Base-by-base conservation (phyloP, 2,329 filamentous ascomycete genomes). In the Pseudogymnoascus sp. region DNA sequence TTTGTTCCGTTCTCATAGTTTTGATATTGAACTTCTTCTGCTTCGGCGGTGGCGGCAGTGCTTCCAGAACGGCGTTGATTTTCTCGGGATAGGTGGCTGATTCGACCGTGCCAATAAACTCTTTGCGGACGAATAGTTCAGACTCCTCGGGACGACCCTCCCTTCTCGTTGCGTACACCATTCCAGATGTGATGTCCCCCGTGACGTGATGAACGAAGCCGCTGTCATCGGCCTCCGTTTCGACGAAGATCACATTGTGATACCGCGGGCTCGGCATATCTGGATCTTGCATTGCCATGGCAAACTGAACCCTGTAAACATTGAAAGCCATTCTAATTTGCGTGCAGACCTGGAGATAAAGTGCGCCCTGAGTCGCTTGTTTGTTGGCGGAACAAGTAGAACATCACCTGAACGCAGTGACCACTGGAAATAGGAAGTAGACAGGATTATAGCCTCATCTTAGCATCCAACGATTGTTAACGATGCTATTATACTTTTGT, bases 41-140 rank as follows among this genome's bases (percentile, higher is more conserved):
- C 61, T 64, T 66, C 10, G 64, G 64, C 10, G 64, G 64, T 2
- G 64, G 63, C 16, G 60, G 38, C 10, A 50, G 61, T 7, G n/a
- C 56, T 35, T 31, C 56, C 4, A 66, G 44, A 21, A 64, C 28
- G 12, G 44, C 8, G 25, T 66, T 12, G 11, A 66, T 47, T 23
- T 64, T 50, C 3, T 28, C 5, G 1, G 53, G 63, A 62, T 64
- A 66, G 31, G 50, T 66, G 8, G 25, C 47, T 18, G 47, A 53
- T 31, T 18, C 47, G 4, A 62, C 50, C 11, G 11, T 33, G 8
- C 61, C 61, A 35, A 62, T 31, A 16, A 35, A 62, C 10, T 53
- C 44, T 23, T 62, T 62, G 4, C 10, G 28, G n/a, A 35, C 23
- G 12, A 60, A 62, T 4, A 50, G 59, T 18, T 62, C 61, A 2